Base-by-base conservation (phyloP, 225 moss, liverwort and hornwort genomes). In the Rhytidiadelphus loreus region DNA sequence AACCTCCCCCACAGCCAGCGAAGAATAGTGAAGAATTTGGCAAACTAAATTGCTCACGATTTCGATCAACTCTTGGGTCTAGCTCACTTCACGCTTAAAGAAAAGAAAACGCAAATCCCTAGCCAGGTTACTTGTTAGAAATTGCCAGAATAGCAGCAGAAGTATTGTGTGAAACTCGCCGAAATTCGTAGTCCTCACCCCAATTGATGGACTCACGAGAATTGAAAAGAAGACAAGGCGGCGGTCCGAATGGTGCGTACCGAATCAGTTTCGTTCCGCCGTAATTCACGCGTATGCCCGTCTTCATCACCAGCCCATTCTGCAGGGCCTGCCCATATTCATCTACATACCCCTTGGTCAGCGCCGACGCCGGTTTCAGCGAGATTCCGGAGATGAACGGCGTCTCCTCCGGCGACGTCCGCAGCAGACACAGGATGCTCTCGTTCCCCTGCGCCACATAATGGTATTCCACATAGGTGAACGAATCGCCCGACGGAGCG, bases 321-420 rank as follows among this genome's bases (percentile, higher is more conserved):
- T 71, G 55, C 23, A 90, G 84, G 35, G 32, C 10, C 9, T 63
- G 0, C 11, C 3, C 35, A 13, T 74, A 90, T 0, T 3, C 0
- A 5, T 26, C 0, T 28, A 0, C 0, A 30, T n/a, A 84, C 8
- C 90, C 90, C 5, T 3, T 9, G 24, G 11, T 18, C 35, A 90
- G 28, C 28, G 2, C 33, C 57, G 17, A 33, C 35, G 81, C 90
- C n/a, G 68, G 84, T 56, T 88, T 88, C 57, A 90, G 81, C 48
- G 89, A 81, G 83, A 92, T 87, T 85, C 88, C 89, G 33, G 92
- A 92, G 58, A 90, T 87, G 53, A 89, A 87, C 61, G 90, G 92
- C 35, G 44, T 84, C 62, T 44, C 66, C 19, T 55, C 15, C 26
- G 80, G 33, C 46, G 88, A 84, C 59, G 61, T 84, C 56, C 85